Base-by-base conservation (phyloP, 1,284 basidiomycete species). In the Ustilago hordei region DNA sequence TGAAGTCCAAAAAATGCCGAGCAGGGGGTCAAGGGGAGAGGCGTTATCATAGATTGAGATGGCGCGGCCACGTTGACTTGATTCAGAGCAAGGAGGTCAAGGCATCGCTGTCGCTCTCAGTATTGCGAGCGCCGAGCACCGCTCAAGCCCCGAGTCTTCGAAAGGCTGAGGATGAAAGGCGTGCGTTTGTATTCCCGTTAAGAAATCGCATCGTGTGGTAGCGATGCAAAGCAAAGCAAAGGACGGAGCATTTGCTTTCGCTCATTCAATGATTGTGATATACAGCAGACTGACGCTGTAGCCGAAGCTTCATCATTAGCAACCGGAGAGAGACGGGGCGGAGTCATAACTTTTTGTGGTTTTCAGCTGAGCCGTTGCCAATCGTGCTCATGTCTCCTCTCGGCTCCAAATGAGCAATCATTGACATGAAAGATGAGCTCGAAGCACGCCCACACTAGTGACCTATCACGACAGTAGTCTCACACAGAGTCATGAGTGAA, bases 291-390 rank as follows among this genome's bases (percentile, higher is more conserved):
- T 50, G 48, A 34, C 48, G 48, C 28, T 8, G 55, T 34, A 45
- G 55, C 55, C 55, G 41, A 45, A 13, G 31, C 41, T 55, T 55
- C 53, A 55, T 55, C 34, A 55, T 55, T 17, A 55, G 53, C 53
- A 15, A 6, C 32, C 19, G 23, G 45, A 23, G 50, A 53, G 11
- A 28, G 15, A 34, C 31, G 15, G 13, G 28, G 50, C 55, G 55
- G 55, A 56, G 55, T 56, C 55, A 56, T 39, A 56, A 36, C n/a
- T 50, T 50, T 8, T n/a, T 8, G 45, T 28, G 23, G 23, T 28
- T 28, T 45, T 45, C 43, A 45, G 41, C 41, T 45, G 41, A 45
- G 41, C 41, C 23, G 47, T 48, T 23, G 13, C 19, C n/a, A 28
- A 8, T n/a, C 35, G 53, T 19, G n/a, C 19, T 36, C 53, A 55